Base-by-base conservation (phyloP, 164 flowering plant genomes). In the Chloranthus sessilifolius region DNA sequence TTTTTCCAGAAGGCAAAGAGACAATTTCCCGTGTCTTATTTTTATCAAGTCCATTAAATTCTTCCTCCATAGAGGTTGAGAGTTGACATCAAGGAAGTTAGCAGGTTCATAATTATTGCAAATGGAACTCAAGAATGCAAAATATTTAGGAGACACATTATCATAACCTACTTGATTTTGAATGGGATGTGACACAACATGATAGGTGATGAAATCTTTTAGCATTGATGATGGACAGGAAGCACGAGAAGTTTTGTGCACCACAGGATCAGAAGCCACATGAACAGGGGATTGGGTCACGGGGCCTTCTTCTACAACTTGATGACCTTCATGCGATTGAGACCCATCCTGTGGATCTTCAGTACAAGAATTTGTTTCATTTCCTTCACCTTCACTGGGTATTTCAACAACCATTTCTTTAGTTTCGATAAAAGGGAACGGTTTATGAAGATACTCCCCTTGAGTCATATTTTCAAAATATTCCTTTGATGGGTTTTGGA, bases 121-220 rank as follows among this genome's bases (percentile, higher is more conserved):
- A n/a, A n/a, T n/a, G n/a, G n/a, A n/a, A n/a, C n/a, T 15, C 42
- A 38, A 38, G 42, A 38, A 38, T 10, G 42, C 14, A 38, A 15
- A 38, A 38, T 15, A 38, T 9, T 38, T 15, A 38, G 16, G 1
- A 4, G 42, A 31, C 9, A 38, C 16, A 38, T 38, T 38, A 38
- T 38, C 42, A 1, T 38, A 38, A 15, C 42, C 4, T 38, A 38
- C 16, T 10, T 38, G 16, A 38, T 38, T 15, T 38, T 38, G n/a
- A n/a, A n/a, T n/a, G n/a, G n/a, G n/a, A n/a, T n/a, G n/a, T n/a
- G n/a, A n/a, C n/a, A n/a, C n/a, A 38, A 38, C 0, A 10, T 0
- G 1, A 15, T 38, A 38, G n/a, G 42, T 38, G 42, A 9, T 7
- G n/a, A 38, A 38, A 38, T 38, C 1, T 38, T 38, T 9, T 7